These are phyloP conservation scores for Diplotaxis tenuifolia DNA, from an alignment of 345 rosid species.

Conservation along the genomic window DNA sequence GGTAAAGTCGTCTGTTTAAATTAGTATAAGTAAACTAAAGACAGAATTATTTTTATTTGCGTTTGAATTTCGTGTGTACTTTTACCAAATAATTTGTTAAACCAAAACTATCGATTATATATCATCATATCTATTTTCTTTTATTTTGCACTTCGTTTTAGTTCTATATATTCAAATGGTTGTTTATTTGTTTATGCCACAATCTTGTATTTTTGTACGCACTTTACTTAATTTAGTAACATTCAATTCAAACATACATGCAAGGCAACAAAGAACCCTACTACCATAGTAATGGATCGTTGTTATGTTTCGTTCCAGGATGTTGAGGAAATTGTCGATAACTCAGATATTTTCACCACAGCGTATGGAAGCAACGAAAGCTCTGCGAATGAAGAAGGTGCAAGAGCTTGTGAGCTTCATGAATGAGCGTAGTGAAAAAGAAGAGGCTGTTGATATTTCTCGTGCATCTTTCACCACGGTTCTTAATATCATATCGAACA, in stretches of 20 bases:
- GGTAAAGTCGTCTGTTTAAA: too few species aligned
- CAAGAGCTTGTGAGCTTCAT: constrained; percentile 25
- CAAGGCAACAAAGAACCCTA: not conserved
- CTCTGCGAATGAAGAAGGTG: constrained; percentile 27
- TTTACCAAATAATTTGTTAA: not conserved
- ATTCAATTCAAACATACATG: not conserved
- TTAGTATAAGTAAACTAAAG: not conserved
- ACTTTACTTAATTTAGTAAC: too few species aligned
- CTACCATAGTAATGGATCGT: not conserved
- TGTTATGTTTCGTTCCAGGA: not conserved
- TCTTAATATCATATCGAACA: constrained; percentile 31
- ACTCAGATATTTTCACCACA: constrained; percentile 28
- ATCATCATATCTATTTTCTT: too few species aligned
- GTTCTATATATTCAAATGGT: too few species aligned
- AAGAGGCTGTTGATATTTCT: constrained; percentile 32
- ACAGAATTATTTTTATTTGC: not conserved
- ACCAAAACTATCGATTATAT: too few species aligned
- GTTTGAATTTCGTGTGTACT: not conserved
- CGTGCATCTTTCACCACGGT: constrained; percentile 27
- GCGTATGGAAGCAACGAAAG: constrained; percentile 21
- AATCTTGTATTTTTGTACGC: not conserved
- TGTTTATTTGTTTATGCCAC: not conserved
- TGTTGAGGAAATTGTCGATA: constrained; percentile 17
- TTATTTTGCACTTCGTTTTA: too few species aligned
- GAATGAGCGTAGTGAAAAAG: constrained; percentile 18